A percentile compares a stretch with the other conserved stretches of the same genome.
phyloP scores from a whole-genome alignment of 2,329 filamentous ascomycete species.

The Fulvia fulva region DNA sequence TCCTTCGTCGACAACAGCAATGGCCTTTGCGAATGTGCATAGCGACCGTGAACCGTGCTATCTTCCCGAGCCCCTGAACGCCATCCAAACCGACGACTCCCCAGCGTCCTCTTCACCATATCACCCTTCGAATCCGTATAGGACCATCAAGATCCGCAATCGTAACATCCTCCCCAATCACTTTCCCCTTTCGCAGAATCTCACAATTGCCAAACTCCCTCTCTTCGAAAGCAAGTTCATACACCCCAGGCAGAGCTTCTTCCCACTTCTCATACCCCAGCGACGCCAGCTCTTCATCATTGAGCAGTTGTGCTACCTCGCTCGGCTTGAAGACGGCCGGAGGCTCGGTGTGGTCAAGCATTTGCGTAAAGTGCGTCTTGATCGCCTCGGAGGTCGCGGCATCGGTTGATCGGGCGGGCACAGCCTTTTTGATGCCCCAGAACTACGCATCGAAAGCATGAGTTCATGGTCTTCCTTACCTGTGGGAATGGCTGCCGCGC shows the following conservation, averaged over 20 bases:
- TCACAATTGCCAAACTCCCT: slow-evolving; percentile 45
- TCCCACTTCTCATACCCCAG: slow-evolving; percentile 41
- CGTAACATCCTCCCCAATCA: slow-evolving; percentile 34
- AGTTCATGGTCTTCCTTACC: not conserved
- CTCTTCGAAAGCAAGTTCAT: slow-evolving; percentile 44
- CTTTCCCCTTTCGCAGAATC: slow-evolving; percentile 45
- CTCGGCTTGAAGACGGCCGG: slow-evolving; percentile 52
- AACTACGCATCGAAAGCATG: not conserved
- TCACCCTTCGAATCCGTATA: slow-evolving; percentile 37
- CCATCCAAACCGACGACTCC: not conserved
- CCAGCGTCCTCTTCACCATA: slow-evolving; percentile 3
- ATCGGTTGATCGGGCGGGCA: slow-evolving; percentile 22
- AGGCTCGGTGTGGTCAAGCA: slow-evolving; percentile 31
- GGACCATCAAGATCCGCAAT: slow-evolving; percentile 43
- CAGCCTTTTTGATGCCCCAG: slow-evolving; percentile 14
- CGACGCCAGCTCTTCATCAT: slow-evolving; percentile 36
- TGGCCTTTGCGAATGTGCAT: too few species aligned
- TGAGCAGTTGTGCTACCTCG: slow-evolving; percentile 45
- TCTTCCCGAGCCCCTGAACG: not conserved
- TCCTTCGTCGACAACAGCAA: too few species aligned
- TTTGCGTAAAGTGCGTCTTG: slow-evolving; percentile 23
- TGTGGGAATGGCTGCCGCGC: not conserved
- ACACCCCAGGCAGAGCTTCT: slow-evolving; percentile 44
- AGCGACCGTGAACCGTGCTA: too few species aligned
- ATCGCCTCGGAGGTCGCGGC: slow-evolving; percentile 26